Base-by-base conservation (phyloP, 1,139 yeast genomes). In the Candida anutae region DNA sequence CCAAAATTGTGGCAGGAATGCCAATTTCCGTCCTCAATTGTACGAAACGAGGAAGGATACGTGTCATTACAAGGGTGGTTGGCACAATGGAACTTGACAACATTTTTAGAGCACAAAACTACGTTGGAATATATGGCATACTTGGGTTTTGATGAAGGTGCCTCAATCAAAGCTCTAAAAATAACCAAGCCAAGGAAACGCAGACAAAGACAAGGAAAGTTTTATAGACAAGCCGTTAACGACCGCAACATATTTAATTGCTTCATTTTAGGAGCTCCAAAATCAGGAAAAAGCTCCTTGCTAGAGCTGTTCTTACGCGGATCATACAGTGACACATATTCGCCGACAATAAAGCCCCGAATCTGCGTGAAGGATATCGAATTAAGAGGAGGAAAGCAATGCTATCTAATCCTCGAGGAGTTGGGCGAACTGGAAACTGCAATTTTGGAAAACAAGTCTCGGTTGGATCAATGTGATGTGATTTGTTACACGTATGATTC, bases 61-160 rank as follows among this genome's bases (percentile, higher is more conserved):
- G 90, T 90, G 3, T 84, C 97, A 0, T 55, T 90, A 18, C 97
- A 90, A 56, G 98, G 98, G 2, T 90, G 98, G 98, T 57, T 90
- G 24, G 97, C 98, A 0, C 97, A 90, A 45, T 90, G 98, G 98
- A 80, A 90, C 41, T 79, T 90, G 78, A 85, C 96, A 0, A 88
- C 97, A 0, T 85, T 77, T 43, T 58, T 90, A 22, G 94, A 87
- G 43, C 77, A 82, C 48, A 75, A 70, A 43, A 79, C 87, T 1
- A 87, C 97, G 0, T 66, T 90, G 32, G 94, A 87, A 30, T 90
- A 88, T 46, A 57, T 90, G 34, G 95, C 94, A 0, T 83, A 84
- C 53, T 64, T 90, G 30, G 98, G 98, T 0, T 88, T 81, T 46
- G 94, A 84, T 28, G 71, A 59, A 37, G 66, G 57, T 27, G 11